Base-by-base conservation (phyloP, 2,329 filamentous ascomycete species). In the Colletotrichum sp. region DNA sequence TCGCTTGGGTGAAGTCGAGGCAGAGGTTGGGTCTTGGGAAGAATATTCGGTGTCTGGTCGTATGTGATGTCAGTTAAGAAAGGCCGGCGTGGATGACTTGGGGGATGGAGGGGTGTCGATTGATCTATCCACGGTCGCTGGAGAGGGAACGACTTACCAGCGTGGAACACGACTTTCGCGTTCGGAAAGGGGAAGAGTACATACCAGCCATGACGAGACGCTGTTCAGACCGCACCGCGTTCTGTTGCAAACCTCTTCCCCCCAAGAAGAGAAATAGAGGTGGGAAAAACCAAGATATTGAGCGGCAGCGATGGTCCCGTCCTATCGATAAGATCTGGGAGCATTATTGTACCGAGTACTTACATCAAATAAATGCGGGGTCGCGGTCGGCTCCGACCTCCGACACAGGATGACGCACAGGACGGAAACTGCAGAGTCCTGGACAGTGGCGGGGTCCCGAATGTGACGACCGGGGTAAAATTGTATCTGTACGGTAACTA, bases 141-240 rank as follows among this genome's bases (percentile, higher is more conserved):
- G 57, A 34, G 44, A 24, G 8, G 32, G 55, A 34, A 16, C 12
- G 34, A 72, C 75, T 75, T 78, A 78, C 77, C 72, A 78, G 76
- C 60, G 71, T 72, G 44, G 62, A 72, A 69, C 57, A 26, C 26
- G 16, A 36, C 28, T 28, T 28, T n/a, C 21, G 36, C 18, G 24
- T 24, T 57, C 44, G 9, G 9, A n/a, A 65, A 36, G 30, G 70
- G 64, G 69, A 60, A 64, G n/a, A 16, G 64, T 63, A 78, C 77
- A 64, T 78, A 78, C 77, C 77, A 78, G 76, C 76, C 77, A 78
- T 78, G 28, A 52, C 52, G 44, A 70, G 21, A 71, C 32, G 18
- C 70, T 60, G 52, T 55, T 62, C 30, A 21, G 60, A 60, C 65
- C 21, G 69, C 57, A 44, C n/a, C 57, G 59, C 15, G 18, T 26